A percentile compares a stretch with the other conserved stretches of the same genome.
Conservation (phyloP, 2,329 filamentous ascomycete genomes). For the Ceratocystis cacaofunesta region DNA sequence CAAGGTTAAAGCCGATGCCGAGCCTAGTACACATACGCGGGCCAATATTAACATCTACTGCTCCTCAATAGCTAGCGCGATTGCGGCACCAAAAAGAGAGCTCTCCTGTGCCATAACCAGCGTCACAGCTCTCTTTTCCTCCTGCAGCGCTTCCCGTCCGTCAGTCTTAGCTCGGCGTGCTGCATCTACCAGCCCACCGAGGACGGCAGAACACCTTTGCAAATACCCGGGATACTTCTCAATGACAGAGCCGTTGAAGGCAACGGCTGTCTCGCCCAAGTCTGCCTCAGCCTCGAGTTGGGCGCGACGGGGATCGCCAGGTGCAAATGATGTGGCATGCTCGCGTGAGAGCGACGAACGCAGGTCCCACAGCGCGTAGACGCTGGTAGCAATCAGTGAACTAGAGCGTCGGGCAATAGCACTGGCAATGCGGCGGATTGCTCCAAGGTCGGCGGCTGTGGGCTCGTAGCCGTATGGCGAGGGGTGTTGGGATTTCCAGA, state of each 20-base stretch:
- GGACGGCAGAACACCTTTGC: slow-evolving; percentile 43
- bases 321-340: slow-evolving; percentile 27
- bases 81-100: slow-evolving; percentile 59
- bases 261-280: slow-evolving; percentile 42
- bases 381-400: slow-evolving; percentile 42
- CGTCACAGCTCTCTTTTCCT: slow-evolving; percentile 30
- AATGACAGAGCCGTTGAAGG: slow-evolving; percentile 66
- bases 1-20: background rate
- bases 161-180: background rate
- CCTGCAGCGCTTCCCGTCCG: slow-evolving; percentile 7
- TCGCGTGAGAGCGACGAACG: slow-evolving; percentile 30
- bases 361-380: slow-evolving; percentile 45
- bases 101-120: slow-evolving; percentile 59
- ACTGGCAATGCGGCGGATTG: slow-evolving; percentile 38
- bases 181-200: slow-evolving; percentile 42
- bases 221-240: slow-evolving; percentile 62
- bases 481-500: slow-evolving; percentile 26
- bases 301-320: slow-evolving; percentile 22
- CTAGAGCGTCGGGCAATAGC: slow-evolving; percentile 43
- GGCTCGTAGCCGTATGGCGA: slow-evolving; percentile 22
- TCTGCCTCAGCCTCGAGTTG: slow-evolving; percentile 38
- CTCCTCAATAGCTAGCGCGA: slow-evolving; percentile 42
- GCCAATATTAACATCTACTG: slow-evolving; percentile 16
- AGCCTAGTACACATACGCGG: background rate
- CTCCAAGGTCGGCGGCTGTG: slow-evolving; percentile 33